Evolutionary conservation across 139 green algal genomes (phyloP).

Genomic region (Chlamydomonas eustigma): DNA sequence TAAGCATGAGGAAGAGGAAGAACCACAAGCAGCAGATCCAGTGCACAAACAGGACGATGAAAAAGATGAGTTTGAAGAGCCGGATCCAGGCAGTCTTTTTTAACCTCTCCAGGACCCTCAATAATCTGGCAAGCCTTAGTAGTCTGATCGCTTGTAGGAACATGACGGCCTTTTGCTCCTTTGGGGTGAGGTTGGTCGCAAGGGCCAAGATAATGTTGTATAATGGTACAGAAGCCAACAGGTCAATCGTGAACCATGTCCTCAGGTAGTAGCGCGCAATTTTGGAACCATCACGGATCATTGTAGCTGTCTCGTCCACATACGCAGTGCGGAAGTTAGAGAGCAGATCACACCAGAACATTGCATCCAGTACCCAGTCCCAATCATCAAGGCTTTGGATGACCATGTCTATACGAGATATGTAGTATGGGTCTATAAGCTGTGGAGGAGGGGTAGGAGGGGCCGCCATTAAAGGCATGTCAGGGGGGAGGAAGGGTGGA

Average conservation of each 20-base stretch:
- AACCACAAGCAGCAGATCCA: conserved; percentile 44
- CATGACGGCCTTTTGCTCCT: conserved; percentile 1
- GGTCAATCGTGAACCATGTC: conserved; percentile 61
- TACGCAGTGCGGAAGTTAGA: conserved; percentile 61
- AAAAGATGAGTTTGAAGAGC: conserved; percentile 43
- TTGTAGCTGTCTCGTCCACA: conserved; percentile 47
- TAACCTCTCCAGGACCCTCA: conserved; percentile 63
- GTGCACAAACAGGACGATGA: conserved; percentile 55
- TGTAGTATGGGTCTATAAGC: neutral
- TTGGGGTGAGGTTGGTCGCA: neutral
- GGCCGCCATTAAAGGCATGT: neutral
- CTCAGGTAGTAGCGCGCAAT: conserved; percentile 26
- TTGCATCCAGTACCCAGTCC: conserved; percentile 30
- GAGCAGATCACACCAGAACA: conserved; percentile 54
- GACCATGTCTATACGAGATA: neutral
- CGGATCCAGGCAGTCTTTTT: conserved; percentile 27
- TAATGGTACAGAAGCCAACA: conserved; percentile 51
- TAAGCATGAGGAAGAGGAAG: conserved; percentile 21
- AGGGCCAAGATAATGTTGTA: conserved; percentile 28
- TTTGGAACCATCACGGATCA: conserved; percentile 35
- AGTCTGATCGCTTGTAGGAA: conserved; percentile 53
- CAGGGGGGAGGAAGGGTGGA: neutral
- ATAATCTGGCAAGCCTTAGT: conserved; percentile 49
- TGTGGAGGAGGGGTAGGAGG: neutral
- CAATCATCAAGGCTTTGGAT: neutral